Evolutionary conservation across 139 green algal genomes (phyloP).

Genomic region (Chlorella ohadii): DNA sequence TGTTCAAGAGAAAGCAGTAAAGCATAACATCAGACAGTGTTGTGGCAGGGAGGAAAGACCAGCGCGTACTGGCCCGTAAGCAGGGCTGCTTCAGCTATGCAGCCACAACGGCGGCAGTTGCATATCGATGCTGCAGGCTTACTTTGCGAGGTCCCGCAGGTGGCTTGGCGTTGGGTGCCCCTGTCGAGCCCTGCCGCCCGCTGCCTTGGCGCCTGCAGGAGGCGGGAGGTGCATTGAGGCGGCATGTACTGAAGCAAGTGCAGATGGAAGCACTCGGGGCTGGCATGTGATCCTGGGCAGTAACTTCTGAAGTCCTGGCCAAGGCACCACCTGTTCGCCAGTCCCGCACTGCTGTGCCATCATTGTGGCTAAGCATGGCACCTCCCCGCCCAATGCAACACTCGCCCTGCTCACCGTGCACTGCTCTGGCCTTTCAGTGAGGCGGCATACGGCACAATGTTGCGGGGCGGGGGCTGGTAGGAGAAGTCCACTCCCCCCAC

Average conservation of each 20-base stretch:
- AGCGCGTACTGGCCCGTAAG: neutral
- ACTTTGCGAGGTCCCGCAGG: neutral
- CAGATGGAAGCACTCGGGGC: no score
- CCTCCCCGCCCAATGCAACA: no score
- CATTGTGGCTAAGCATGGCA: no score
- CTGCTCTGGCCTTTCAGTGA: conserved; percentile 17
- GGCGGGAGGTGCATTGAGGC: no score
- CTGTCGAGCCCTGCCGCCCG: neutral
- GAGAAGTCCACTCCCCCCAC: conserved; percentile 86
- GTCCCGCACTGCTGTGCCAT: no score
- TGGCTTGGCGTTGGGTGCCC: neutral
- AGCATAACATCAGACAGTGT: no score
- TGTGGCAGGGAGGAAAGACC: neutral
- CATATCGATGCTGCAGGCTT: neutral
- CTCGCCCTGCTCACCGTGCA: neutral
- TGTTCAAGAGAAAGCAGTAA: no score
- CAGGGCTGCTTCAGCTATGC: no score
- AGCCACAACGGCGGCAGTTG: neutral
- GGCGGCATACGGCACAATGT: conserved; percentile 72
- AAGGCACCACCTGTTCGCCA: no score
- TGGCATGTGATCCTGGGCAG: no score
- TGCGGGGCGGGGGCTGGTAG: conserved; percentile 90
- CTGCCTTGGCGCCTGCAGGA: conserved; percentile 7
- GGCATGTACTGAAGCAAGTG: no score
- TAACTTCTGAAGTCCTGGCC: no score